Conservation (phyloP, 2,329 filamentous ascomycete species). For the Colletotrichum coccodes region DNA sequence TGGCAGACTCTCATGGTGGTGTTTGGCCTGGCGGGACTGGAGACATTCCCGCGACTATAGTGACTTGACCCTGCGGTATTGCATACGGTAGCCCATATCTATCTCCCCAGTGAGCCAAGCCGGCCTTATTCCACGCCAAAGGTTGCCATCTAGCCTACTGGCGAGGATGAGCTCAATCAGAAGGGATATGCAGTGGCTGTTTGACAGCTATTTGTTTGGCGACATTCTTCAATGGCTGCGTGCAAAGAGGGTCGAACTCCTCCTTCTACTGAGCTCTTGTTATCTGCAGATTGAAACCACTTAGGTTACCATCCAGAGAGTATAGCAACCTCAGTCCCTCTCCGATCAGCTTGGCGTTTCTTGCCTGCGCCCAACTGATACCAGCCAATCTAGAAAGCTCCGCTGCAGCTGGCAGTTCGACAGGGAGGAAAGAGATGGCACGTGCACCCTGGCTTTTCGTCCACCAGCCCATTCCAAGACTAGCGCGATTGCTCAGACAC, state of each 20-base stretch:
- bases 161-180: too few relatives aligned
- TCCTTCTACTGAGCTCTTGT: neutral
- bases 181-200: neutral
- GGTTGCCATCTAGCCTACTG: too few relatives aligned
- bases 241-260: too few relatives aligned
- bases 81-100: too few relatives aligned
- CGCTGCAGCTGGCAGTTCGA: neutral
- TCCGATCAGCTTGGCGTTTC: neutral
- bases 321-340: neutral
- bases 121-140: neutral
- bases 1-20: neutral
- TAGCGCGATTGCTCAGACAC: conserved; percentile 24
- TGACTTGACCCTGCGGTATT: neutral
- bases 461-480: neutral
- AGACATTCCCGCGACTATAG: neutral
- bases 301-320: too few relatives aligned
- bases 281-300: too few relatives aligned
- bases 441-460: conserved; percentile 3
- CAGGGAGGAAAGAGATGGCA: conserved; percentile 11
- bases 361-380: neutral
- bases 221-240: neutral
- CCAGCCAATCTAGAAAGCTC: neutral
- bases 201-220: neutral
- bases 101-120: neutral
- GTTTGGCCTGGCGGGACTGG: neutral